These are phyloP conservation scores for Phytophthora rubi DNA, from an alignment of 352 stramenopile genomes.

Conservation along the genomic window DNA sequence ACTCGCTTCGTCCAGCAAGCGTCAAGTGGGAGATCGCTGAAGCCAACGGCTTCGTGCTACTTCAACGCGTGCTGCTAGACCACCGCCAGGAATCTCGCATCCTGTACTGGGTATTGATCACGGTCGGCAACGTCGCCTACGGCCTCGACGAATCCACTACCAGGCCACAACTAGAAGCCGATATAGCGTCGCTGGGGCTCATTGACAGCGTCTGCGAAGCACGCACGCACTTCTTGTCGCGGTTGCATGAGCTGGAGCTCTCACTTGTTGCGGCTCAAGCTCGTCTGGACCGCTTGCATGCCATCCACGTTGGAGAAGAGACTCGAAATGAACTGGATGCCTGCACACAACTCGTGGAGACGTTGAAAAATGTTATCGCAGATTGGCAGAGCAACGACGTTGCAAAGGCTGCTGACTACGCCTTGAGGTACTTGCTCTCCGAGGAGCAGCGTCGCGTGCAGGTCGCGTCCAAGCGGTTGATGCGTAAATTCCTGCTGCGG, in stretches of 20 bases:
- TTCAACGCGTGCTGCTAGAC: constrained; percentile 44
- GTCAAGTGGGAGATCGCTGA: constrained; percentile 53
- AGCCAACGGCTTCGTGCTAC: constrained; percentile 42
- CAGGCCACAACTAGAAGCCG: constrained; percentile 27
- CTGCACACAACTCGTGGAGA: constrained; percentile 48
- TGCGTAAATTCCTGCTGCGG: constrained; percentile 50
- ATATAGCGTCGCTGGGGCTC: constrained; percentile 40
- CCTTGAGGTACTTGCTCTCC: constrained; percentile 66
- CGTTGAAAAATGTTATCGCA: constrained; percentile 40
- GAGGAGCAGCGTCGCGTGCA: constrained; percentile 59
- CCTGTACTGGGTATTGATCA: constrained; percentile 65
- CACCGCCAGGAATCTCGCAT: constrained; percentile 47
- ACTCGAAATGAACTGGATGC: constrained; percentile 76
- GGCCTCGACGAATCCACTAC: constrained; percentile 26
- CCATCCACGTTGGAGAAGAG: constrained; percentile 65
- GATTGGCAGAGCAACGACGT: constrained; percentile 60
- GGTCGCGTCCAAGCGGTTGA: constrained; percentile 48
- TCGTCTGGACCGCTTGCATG: constrained; percentile 44
- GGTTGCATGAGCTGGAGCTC: constrained; percentile 54
- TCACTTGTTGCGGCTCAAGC: constrained; percentile 37
- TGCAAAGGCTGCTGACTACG: constrained; percentile 60
- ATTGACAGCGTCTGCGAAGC: constrained; percentile 50
- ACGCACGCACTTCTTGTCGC: constrained; percentile 54
- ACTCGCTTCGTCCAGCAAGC: constrained; percentile 10
- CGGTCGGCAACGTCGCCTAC: constrained; percentile 64